Conservation (phyloP, 306 rosid genomes). For the Casuarina glauca region DNA sequence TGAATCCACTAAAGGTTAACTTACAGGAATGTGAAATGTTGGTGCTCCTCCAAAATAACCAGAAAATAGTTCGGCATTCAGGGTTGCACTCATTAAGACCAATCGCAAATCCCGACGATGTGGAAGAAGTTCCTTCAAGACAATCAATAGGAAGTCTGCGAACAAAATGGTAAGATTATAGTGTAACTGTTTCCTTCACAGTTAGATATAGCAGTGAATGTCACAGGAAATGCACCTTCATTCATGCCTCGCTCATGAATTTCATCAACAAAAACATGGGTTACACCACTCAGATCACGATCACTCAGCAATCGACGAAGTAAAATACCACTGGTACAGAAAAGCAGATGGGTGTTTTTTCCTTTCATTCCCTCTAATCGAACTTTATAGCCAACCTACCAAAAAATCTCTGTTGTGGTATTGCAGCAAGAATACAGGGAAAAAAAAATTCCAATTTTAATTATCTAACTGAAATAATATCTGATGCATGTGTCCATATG, state of each 20-base stretch:
- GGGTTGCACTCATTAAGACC: conserved; percentile 61
- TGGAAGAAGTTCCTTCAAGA: conserved; percentile 58
- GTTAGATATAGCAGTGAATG: neutral
- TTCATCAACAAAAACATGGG: conserved; percentile 66
- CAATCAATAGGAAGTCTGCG: conserved; percentile 57
- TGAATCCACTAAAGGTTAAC: conserved; percentile 17
- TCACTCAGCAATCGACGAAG: conserved; percentile 62
- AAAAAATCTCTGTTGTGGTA: conserved; percentile 78
- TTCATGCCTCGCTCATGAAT: conserved; percentile 71
- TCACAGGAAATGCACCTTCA: conserved; percentile 43
- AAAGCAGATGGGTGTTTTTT: conserved; percentile 60
- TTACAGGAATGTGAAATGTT: conserved; percentile 57
- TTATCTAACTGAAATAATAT: conserved; percentile 30
- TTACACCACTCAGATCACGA: conserved; percentile 52
- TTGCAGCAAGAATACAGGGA: conserved; percentile 56
- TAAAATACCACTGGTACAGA: conserved; percentile 62
- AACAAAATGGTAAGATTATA: conserved; percentile 10
- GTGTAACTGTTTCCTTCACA: conserved; percentile 6
- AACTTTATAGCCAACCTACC: conserved; percentile 67
- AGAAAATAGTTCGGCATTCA: conserved; percentile 64
- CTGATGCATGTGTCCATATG: conserved; percentile 19
- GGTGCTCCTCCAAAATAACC: conserved; percentile 58
- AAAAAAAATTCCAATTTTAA: conserved; percentile 35
- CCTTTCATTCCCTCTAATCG: conserved; percentile 63
- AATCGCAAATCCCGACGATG: conserved; percentile 54